Percentiles rank a stretch among this genome's conserved stretches.
These are phyloP conservation scores for Pelargonium australe DNA, from an alignment of 441 rosid species.

Conservation along the genomic window DNA sequence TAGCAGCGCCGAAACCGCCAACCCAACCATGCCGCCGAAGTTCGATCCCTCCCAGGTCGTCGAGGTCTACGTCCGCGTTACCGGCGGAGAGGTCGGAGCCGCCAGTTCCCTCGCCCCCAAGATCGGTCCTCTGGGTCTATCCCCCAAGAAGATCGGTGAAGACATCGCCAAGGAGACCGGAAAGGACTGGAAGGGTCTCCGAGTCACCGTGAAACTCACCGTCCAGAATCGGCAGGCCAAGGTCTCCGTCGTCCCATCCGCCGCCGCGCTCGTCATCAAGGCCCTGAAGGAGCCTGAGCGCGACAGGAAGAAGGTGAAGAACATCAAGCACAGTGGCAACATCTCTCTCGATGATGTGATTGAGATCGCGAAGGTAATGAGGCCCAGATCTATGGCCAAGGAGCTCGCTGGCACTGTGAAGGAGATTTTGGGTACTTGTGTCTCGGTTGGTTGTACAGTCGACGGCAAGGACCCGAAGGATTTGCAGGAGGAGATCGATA, in stretches of 20 bases:
- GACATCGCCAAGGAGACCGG: not conserved
- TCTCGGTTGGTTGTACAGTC: no score
- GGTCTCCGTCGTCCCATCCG: not conserved
- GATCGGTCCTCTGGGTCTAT: not conserved
- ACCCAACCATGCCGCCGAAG: not conserved
- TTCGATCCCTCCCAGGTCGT: not conserved
- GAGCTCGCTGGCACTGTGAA: no score
- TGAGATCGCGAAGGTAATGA: no score
- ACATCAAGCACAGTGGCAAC: no score
- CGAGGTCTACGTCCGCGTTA: conserved; percentile 1
- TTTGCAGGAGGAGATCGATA: no score
- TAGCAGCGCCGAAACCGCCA: not conserved
- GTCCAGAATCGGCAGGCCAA: no score
- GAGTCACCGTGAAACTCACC: no score
- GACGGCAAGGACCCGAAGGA: no score
- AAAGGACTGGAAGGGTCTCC: no score
- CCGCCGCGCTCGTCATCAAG: not conserved
- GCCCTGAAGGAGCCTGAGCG: not conserved
- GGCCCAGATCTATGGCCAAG: no score
- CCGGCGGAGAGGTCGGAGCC: conserved; percentile 4
- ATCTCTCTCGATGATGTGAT: no score
- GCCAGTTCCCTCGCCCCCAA: not conserved
- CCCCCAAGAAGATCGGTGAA: not conserved
- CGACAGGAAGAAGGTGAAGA: not conserved
- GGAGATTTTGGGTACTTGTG: no score